Base-by-base conservation (phyloP, 495 filamentous ascomycete species). In the Thermochaetoides thermophila region DNA sequence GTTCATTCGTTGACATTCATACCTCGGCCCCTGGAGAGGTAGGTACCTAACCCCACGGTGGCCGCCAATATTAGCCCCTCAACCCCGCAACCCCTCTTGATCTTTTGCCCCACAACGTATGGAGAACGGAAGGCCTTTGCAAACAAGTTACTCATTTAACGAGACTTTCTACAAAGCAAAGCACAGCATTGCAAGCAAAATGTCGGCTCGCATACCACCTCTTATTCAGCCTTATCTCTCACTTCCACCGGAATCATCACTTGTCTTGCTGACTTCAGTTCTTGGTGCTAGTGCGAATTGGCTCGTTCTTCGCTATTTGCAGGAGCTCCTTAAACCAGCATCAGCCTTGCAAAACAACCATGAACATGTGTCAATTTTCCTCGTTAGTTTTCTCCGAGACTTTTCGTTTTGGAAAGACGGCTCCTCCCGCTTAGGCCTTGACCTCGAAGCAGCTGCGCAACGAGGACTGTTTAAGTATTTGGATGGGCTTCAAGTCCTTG, bases 301-400 rank as follows among this genome's bases (percentile, higher is more conserved):
- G 81, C 70, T 86, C 11, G 53, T 79, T 10, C 43, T 77, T 12
- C 65, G 77, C 21, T 75, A 70, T 53, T 55, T 86, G 1, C 63
- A 72, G 53, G 64, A 67, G 13, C 59, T 70, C 0, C 60, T 83
- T 34, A 48, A 45, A 17, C 23, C 32, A n/a, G 24, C 24, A 31
- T 18, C 9, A 2, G 26, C 27, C 20, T 34, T 32, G 14, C 27
- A 13, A 0, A 22, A 11, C 0, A 39, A 44, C n/a, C 38, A 44
- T 11, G 43, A 39, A 3, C 28, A 34, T 7, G 38, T 37, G 7
- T 51, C 63, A n/a, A 73, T 96, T 3, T 57, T 93, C 11, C 58
- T 94, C 0, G 73, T 86, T 39, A 84, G 78, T 58, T 67, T 94
- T 76, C 54, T 91, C 55, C 68, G 80, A 32, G 76, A 84, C 44